Percentiles rank a stretch among this genome's conserved stretches.
These are phyloP conservation scores for Elaeis oleifera DNA, from an alignment of 202 grass and related monocot species.

Conservation along the genomic window DNA sequence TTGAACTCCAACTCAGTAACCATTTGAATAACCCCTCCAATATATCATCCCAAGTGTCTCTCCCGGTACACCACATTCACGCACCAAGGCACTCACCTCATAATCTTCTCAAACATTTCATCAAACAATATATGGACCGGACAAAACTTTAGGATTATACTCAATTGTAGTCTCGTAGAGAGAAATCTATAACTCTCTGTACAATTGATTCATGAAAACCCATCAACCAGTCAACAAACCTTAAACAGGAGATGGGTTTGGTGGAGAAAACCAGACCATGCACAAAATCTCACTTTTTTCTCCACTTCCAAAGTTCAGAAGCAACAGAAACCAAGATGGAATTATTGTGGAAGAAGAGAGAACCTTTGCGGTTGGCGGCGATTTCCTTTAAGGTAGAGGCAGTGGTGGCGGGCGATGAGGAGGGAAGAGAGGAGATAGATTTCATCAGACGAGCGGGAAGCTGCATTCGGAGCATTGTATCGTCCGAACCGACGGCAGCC, in stretches of 20 bases:
- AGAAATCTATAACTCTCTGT: background rate
- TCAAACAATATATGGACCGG: constrained; percentile 28
- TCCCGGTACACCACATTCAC: too few species aligned
- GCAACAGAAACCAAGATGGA: background rate
- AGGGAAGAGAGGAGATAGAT: constrained; percentile 28
- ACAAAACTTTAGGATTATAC: too few species aligned
- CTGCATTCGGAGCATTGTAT: constrained; percentile 21
- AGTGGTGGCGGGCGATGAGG: constrained; percentile 9
- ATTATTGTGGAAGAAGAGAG: background rate
- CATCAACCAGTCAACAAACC: background rate
- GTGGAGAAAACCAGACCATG: too few species aligned
- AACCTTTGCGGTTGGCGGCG: constrained; percentile 73
- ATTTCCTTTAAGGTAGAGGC: constrained; percentile 47
- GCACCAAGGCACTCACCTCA: background rate
- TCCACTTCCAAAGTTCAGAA: too few species aligned
- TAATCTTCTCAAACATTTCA: constrained; percentile 29
- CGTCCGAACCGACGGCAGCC: too few species aligned
- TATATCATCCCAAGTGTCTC: too few species aligned
- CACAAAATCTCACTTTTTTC: too few species aligned
- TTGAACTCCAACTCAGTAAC: too few species aligned
- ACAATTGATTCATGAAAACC: background rate
- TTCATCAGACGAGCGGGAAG: constrained; percentile 42
- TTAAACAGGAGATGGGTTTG: background rate
- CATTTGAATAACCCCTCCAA: too few species aligned
- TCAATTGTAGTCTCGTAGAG: too few species aligned